Percentiles rank a stretch among this genome's conserved stretches.
Conservation (phyloP, 805 yeast species). For the Cyberlindnera mrakii region DNA sequence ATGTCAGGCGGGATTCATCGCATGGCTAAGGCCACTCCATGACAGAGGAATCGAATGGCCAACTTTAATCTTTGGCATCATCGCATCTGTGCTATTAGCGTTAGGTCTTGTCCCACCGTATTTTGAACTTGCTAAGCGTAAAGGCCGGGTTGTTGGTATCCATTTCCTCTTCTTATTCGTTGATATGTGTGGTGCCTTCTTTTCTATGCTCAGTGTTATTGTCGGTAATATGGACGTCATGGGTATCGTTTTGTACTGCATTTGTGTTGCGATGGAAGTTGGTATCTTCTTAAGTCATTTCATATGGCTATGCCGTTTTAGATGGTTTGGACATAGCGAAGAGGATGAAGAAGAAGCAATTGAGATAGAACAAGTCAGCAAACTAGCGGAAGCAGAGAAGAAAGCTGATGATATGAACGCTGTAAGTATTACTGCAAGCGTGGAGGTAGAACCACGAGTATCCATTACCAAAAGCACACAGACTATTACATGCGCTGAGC, state of each 20-base stretch:
- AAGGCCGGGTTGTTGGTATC: conserved; percentile 86
- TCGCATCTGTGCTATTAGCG: conserved; percentile 74
- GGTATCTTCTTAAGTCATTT: conserved; percentile 63
- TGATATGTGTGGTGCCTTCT: conserved; percentile 79
- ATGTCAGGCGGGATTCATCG: conserved; percentile 59
- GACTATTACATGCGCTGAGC: too few relatives aligned
- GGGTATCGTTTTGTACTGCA: conserved; percentile 62
- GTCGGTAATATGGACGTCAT: conserved; percentile 59
- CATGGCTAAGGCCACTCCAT: conserved; percentile 60
- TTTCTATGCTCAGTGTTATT: conserved; percentile 59
- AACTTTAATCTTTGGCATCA: conserved; percentile 66
- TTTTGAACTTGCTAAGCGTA: conserved; percentile 69
- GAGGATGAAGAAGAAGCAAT: conserved; percentile 9
- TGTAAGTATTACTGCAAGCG: not conserved
- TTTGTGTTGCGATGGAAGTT: conserved; percentile 60
- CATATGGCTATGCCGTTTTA: conserved; percentile 48
- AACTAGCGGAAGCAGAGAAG: not conserved
- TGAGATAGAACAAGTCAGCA: conserved; percentile 1
- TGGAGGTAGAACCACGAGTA: not conserved
- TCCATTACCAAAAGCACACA: not conserved
- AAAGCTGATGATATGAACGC: not conserved
- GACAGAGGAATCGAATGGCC: conserved; percentile 65
- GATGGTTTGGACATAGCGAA: conserved; percentile 18
- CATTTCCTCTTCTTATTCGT: conserved; percentile 71
- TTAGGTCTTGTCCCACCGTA: conserved; percentile 87